Percentiles rank a stretch among this genome's conserved stretches.
These are phyloP conservation scores for Candida hungchunana DNA, from an alignment of 805 yeast genomes.

Conservation along the genomic window DNA sequence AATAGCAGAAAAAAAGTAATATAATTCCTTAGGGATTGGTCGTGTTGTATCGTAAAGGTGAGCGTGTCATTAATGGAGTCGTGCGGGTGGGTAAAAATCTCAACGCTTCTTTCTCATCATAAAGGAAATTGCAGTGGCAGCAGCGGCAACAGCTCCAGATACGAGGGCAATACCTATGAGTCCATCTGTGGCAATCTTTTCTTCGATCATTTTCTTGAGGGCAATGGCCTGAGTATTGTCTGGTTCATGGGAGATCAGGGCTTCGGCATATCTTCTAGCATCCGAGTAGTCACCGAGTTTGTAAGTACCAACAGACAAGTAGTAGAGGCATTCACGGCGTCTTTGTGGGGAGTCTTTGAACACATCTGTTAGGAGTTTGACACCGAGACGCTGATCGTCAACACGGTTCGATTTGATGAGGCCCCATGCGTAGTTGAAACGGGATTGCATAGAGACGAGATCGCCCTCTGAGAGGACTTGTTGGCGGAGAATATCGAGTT, in stretches of 20 bases:
- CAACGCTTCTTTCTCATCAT: slow-evolving; percentile 32
- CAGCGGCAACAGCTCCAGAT: slow-evolving; percentile 81
- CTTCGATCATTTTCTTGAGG: slow-evolving; percentile 74
- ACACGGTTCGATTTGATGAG: slow-evolving; percentile 65
- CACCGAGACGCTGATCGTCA: slow-evolving; percentile 72
- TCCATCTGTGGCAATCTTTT: slow-evolving; percentile 81
- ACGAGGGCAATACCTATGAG: slow-evolving; percentile 83
- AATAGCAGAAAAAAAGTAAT: neutral
- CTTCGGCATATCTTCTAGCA: slow-evolving; percentile 81
- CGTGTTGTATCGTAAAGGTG: too few species aligned
- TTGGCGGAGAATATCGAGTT: slow-evolving; percentile 67
- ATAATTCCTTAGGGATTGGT: neutral
- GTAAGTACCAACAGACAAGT: slow-evolving; percentile 80
- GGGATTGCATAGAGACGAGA: slow-evolving; percentile 72
- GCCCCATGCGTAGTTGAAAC: slow-evolving; percentile 97
- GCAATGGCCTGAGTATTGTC: slow-evolving; percentile 72
- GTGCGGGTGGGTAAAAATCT: neutral
- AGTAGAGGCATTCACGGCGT: slow-evolving; percentile 86
- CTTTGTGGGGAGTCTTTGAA: slow-evolving; percentile 77
- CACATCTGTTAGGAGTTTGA: slow-evolving; percentile 61
- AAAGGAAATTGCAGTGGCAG: slow-evolving; percentile 57
- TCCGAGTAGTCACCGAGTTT: slow-evolving; percentile 84
- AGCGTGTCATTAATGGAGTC: too few species aligned
- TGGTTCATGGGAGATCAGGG: slow-evolving; percentile 75
- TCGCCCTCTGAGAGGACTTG: slow-evolving; percentile 83